These are phyloP conservation scores for Acanthamoeba triangularis DNA, from an alignment of 208 protist species.

Conservation along the genomic window DNA sequence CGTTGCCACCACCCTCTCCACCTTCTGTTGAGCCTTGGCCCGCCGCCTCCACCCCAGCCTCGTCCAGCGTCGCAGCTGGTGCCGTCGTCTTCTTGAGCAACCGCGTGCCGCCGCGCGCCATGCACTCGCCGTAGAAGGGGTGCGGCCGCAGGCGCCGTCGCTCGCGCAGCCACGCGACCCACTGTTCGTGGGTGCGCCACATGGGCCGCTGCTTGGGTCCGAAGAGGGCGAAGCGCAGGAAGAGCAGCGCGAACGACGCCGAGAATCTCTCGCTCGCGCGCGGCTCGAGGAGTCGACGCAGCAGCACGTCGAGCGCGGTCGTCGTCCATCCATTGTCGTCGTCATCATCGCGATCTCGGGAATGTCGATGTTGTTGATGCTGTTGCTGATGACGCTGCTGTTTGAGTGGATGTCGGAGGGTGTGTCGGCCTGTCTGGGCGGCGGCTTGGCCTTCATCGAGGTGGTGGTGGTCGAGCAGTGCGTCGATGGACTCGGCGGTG, in stretches of 20 bases:
- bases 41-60: neutral
- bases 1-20: neutral
- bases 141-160: neutral
- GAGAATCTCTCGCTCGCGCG: conserved; percentile 4
- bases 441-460: neutral
- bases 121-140: conserved; percentile 24
- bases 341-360: neutral
- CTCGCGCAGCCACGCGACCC: conserved; percentile 17
- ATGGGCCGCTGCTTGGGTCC: neutral
- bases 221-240: conserved; percentile 22
- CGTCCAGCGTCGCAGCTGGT: neutral
- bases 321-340: neutral
- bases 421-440: neutral
- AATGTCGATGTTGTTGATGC: neutral
- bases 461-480: neutral
- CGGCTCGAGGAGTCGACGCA: neutral
- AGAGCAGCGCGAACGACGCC: neutral
- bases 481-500: neutral
- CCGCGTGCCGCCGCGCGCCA: neutral
- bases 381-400: neutral
- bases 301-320: neutral
- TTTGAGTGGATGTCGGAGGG: neutral
- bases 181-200: conserved; percentile 15
- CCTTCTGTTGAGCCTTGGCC: neutral
- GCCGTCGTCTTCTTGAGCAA: neutral